Percentiles rank a stretch among this genome's conserved stretches.
phyloP scores from a whole-genome alignment of 331 rosid species.

The Cydonia oblonga region DNA sequence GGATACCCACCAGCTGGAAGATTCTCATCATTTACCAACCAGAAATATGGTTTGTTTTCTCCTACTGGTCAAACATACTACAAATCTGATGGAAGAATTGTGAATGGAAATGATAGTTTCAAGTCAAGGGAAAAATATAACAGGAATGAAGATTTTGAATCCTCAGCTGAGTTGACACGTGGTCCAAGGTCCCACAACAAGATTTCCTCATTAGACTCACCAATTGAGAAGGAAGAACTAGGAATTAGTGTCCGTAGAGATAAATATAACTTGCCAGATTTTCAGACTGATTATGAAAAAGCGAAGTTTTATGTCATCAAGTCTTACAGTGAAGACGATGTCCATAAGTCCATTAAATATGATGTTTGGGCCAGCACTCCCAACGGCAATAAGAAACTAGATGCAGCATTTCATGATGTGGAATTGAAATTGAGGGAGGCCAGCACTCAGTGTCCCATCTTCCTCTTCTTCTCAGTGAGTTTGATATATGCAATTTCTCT shows the following conservation, averaged over 20 bases:
- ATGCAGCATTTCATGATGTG: slow-evolving; percentile 46
- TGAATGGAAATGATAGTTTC: slow-evolving; percentile 26
- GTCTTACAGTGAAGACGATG: slow-evolving; percentile 82
- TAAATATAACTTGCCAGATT: slow-evolving; percentile 49
- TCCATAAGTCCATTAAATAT: slow-evolving; percentile 68
- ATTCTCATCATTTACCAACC: slow-evolving; percentile 25
- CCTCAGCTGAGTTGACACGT: slow-evolving; percentile 35
- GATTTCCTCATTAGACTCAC: slow-evolving; percentile 21
- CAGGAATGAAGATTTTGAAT: slow-evolving; percentile 34
- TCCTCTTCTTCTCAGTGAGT: slow-evolving; percentile 89
- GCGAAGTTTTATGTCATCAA: slow-evolving; percentile 71
- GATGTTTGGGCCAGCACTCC: slow-evolving; percentile 85
- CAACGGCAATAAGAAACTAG: slow-evolving; percentile 59
- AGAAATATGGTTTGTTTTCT: slow-evolving; percentile 21
- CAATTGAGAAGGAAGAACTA: slow-evolving; percentile 35
- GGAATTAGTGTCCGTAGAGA: slow-evolving; percentile 30
- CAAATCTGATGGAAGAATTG: slow-evolving; percentile 24
- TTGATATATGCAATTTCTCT: neutral
- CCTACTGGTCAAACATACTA: slow-evolving; percentile 9
- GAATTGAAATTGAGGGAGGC: slow-evolving; percentile 42
- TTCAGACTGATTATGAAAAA: slow-evolving; percentile 39
- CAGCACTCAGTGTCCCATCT: slow-evolving; percentile 50
- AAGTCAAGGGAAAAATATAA: slow-evolving; percentile 25
- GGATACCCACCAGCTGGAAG: slow-evolving; percentile 31
- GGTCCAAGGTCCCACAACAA: slow-evolving; percentile 55